Evolutionary conservation across 2,329 filamentous ascomycete genomes (phyloP), one percentile per base, ranked within the genome.

Genomic region (Monosporascus cannonballus): DNA sequence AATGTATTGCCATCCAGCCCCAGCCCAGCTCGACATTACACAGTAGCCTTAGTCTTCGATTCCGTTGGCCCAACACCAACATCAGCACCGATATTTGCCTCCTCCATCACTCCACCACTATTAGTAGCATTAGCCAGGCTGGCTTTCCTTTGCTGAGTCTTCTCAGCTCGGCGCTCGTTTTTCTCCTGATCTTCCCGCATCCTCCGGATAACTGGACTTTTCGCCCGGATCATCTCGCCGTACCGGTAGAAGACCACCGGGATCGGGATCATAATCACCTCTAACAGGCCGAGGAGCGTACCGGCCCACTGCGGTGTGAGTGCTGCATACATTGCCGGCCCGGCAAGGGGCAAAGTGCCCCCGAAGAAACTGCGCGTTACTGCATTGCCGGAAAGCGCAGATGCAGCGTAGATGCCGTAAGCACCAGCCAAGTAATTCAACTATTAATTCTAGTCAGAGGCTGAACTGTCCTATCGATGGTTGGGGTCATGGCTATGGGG

Each of bases 331-430:
- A 96, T 85, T 24, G 77, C 76, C 0, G 87, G 79, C 0, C 88
- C 90, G 2, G 87, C 87, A 0, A 95, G 75, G 0, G 90, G 90
- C 11, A 95, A 72, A 0, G 84, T 80, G n/a, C 85, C 90, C n/a
- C 90, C 90, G 51, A 92, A 76, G 6, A 87, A 66, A 52, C 81
- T 86, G 36, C 90, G 76, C 17, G 90, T 76, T 2, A 95, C 86
- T 0, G 87, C 82, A 60, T 94, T 95, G 0, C 89, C 87, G 0
- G 90, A 89, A 36, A 95, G 74, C 0, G 90, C 90, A 3, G 84
- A 89, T 1, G 90, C 90, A 1, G 90, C 85, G 65, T 91, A 95
- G 60, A 94, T 87, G 4, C 86, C 86, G 60, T 95, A 95, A 6
- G 84, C 83, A 47, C 86, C 80, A 0, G 89, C 88, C 3, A 96